These are phyloP conservation scores for Aaosphaeria arxii DNA, from an alignment of 2,329 filamentous ascomycete species.

Conservation along the genomic window DNA sequence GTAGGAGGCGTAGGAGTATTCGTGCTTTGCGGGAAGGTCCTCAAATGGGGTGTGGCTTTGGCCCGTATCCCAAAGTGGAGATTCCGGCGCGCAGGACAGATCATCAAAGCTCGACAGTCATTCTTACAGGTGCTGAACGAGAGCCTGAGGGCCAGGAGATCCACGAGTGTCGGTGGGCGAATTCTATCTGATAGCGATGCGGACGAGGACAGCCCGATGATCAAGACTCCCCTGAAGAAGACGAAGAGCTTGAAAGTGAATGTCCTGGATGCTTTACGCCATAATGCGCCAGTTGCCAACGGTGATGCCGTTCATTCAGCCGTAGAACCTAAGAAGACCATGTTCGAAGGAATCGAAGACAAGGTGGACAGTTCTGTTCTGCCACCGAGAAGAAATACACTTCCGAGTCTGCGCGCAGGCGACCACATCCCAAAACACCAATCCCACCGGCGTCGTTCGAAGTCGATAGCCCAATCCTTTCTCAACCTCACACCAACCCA, in stretches of 20 bases:
- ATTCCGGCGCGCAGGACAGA: conserved; percentile 60
- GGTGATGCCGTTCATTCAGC: conserved; percentile 26
- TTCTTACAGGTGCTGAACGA: conserved; percentile 43
- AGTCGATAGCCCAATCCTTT: conserved; percentile 58
- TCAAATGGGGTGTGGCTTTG: conserved; percentile 80
- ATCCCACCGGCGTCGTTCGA: conserved; percentile 24
- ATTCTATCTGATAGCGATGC: conserved; percentile 42
- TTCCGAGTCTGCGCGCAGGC: conserved; percentile 24
- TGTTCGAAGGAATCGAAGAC: conserved; percentile 8
- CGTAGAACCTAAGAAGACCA: conserved; percentile 21
- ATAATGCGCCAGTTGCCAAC: conserved; percentile 7
- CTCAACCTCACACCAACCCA: conserved; percentile 77
- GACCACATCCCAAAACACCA: conserved; percentile 16
- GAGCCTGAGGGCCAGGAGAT: conserved; percentile 24
- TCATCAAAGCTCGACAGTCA: conserved; percentile 41
- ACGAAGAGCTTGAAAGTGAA: conserved; percentile 27
- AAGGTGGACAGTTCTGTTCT: conserved; percentile 2
- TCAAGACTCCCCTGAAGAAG: conserved; percentile 18
- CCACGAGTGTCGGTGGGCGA: conserved; percentile 13
- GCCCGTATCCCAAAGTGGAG: conserved; percentile 91
- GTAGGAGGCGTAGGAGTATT: conserved; percentile 72
- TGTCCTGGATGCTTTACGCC: conserved; percentile 18
- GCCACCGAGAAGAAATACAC: conserved; percentile 32
- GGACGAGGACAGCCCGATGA: conserved; percentile 40
- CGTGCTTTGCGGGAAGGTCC: conserved; percentile 67